Percentiles rank a stretch among this genome's conserved stretches.
These are phyloP conservation scores for Penicillium corylophilum DNA, from an alignment of 2,329 filamentous ascomycete species.

Conservation along the genomic window DNA sequence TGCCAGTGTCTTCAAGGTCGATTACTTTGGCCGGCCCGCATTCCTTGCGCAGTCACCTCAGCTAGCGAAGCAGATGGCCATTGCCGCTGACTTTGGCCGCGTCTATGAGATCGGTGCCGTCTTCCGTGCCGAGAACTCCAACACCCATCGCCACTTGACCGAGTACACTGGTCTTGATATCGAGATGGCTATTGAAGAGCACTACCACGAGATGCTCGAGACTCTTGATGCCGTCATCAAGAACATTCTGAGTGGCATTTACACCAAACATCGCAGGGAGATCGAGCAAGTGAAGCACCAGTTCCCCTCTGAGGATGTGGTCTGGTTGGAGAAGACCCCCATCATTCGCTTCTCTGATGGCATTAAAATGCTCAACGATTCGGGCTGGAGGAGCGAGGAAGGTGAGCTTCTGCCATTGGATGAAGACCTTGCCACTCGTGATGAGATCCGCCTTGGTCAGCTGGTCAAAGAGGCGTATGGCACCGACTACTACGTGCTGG, in stretches of 20 bases:
- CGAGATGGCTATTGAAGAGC: conserved; percentile 85
- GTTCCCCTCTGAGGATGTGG: conserved; percentile 81
- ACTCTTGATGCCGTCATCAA: conserved; percentile 80
- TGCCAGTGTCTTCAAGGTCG: conserved; percentile 84
- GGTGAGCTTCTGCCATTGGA: conserved; percentile 68
- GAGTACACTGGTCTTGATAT: conserved; percentile 92
- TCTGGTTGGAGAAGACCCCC: conserved; percentile 83
- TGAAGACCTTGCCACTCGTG: conserved; percentile 80
- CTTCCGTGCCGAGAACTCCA: conserved; percentile 92
- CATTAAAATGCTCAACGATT: conserved; percentile 75
- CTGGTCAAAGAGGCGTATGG: conserved; percentile 81
- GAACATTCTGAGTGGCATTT: conserved; percentile 70
- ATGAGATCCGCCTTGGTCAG: conserved; percentile 81
- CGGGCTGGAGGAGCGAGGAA: conserved; percentile 74
- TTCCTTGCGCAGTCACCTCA: conserved; percentile 92
- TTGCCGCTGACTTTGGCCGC: conserved; percentile 82
- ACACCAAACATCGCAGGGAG: conserved; percentile 67
- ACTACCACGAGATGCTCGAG: conserved; percentile 84
- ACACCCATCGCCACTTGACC: conserved; percentile 90
- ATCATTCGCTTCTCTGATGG: conserved; percentile 77
- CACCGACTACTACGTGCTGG: conserved; percentile 90
- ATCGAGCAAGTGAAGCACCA: conserved; percentile 77
- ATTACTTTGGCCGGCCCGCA: conserved; percentile 84
- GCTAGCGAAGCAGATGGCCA: conserved; percentile 87
- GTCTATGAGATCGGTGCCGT: conserved; percentile 90